A percentile compares a stretch with the other conserved stretches of the same genome.
Conservation (phyloP, 495 filamentous ascomycete species). For the Penicilliopsis zonata region DNA sequence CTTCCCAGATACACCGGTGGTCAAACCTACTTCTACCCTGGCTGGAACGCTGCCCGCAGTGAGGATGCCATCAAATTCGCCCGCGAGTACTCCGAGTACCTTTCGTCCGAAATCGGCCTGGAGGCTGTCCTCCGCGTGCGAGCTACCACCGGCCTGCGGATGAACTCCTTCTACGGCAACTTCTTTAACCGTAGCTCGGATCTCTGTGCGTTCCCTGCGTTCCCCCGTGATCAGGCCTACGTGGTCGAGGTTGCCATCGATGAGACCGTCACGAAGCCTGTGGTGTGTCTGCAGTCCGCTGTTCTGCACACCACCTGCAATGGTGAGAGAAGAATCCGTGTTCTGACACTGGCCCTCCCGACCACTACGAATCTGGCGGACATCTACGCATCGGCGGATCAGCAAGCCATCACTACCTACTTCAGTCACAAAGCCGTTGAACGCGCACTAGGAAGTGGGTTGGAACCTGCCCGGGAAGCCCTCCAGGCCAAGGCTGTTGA, state of each 20-base stretch:
- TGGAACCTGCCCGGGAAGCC: constrained; percentile 83
- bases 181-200: constrained; percentile 98
- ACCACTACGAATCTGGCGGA: constrained; percentile 85
- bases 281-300: constrained; percentile 91
- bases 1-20: constrained; percentile 92
- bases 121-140: constrained; percentile 93
- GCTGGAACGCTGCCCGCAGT: constrained; percentile 84
- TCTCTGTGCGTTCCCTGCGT: constrained; percentile 93
- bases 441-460: constrained; percentile 66
- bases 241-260: constrained; percentile 99
- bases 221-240: constrained; percentile 93
- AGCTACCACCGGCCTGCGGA: constrained; percentile 87
- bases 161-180: constrained; percentile 98
- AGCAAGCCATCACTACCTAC: constrained; percentile 82
- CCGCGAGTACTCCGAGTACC: constrained; percentile 87
- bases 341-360: constrained; percentile 85
- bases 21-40: constrained; percentile 97
- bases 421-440: constrained; percentile 98
- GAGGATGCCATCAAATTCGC: constrained; percentile 98
- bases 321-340: constrained; percentile 85
- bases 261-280: constrained; percentile 83
- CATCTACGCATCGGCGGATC: constrained; percentile 89
- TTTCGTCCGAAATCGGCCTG: constrained; percentile 89
- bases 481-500: constrained; percentile 87
- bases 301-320: constrained; percentile 98